These are phyloP conservation scores for Hypoxylon cercidicola DNA, from an alignment of 495 filamentous ascomycete species.

Conservation along the genomic window DNA sequence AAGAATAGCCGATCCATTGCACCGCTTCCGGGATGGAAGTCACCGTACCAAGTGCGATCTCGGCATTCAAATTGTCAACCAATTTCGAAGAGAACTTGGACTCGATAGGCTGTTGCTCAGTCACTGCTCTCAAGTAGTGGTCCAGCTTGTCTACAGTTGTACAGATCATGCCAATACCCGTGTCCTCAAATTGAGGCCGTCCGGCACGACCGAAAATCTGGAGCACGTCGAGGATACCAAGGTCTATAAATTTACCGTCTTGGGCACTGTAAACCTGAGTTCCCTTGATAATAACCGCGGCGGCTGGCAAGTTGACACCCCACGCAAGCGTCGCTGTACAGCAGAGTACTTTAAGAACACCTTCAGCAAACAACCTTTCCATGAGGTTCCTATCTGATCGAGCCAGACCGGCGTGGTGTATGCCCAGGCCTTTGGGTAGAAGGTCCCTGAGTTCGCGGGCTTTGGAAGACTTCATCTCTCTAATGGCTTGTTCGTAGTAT, in stretches of 20 bases:
- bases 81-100: slow-evolving; percentile 89
- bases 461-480: slow-evolving; percentile 83
- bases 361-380: slow-evolving; percentile 88
- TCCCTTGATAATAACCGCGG: slow-evolving; percentile 97
- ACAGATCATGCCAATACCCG: slow-evolving; percentile 95
- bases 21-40: slow-evolving; percentile 94
- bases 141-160: slow-evolving; percentile 90
- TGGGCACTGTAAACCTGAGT: slow-evolving; percentile 96
- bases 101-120: slow-evolving; percentile 95
- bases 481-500: slow-evolving; percentile 75
- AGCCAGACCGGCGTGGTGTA: slow-evolving; percentile 96
- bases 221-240: slow-evolving; percentile 96
- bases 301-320: slow-evolving; percentile 98
- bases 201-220: slow-evolving; percentile 99
- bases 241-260: slow-evolving; percentile 94
- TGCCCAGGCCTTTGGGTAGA: slow-evolving; percentile 87
- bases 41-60: slow-evolving; percentile 93
- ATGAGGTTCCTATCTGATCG: slow-evolving; percentile 92
- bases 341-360: slow-evolving; percentile 92
- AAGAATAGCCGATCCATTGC: slow-evolving; percentile 97
- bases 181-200: slow-evolving; percentile 95
- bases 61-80: slow-evolving; percentile 96
- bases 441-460: slow-evolving; percentile 88
- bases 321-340: slow-evolving; percentile 98
- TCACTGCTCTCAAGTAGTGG: slow-evolving; percentile 95